Evolutionary conservation across 2,329 filamentous ascomycete genomes (phyloP), one percentile per base, ranked within the genome.

Genomic region (Cadophora sp.): DNA sequence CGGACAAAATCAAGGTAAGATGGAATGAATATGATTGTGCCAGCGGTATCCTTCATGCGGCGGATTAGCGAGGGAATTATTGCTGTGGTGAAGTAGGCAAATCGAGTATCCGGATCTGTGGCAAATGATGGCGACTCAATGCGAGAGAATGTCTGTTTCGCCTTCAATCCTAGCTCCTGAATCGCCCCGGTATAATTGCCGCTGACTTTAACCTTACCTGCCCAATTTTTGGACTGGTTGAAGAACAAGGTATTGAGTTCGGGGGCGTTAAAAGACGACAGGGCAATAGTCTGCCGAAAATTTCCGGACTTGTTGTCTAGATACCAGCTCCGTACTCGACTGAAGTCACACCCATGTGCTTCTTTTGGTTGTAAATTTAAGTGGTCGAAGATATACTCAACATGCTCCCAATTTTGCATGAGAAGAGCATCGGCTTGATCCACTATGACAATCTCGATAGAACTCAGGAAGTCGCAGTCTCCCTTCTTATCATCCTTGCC

Each of bases 331-430:
- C 94, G 87, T 6, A 98, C 92, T 22, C 96, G 92, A 73, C 91
- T 92, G 78, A 98, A 97, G 82, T 99, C 96, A 76, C 93, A 97
- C 72, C 92, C 94, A 79, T 97, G 94, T 0, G 93, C 88, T 74
- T 97, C 92, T 76, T 91, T 93, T 46, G 96, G 95, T 75, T 97
- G 93, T 26, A 92, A 85, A 79, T 99, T 99, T 70, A 99, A 86
- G 78, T 97, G 93, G 71, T 93, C 89, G 76, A 98, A 94, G 74
- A 97, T 92, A 78, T 92, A 92, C 79, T 97, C 92, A 69, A 97
- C 88, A 77, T 99, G 95, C 76, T 97, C 94, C 94, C 95, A 98
- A 79, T 97, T 98, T 79, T 99, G 96, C 94, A 97, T 97, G 9
- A 97, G 87, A 51, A 97, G 87, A 0, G 94, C 94, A 79, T 98